Evolutionary conservation across 1,284 basidiomycete species (phyloP), one percentile per base, ranked within the genome.

Genomic region (Grifola frondosa): DNA sequence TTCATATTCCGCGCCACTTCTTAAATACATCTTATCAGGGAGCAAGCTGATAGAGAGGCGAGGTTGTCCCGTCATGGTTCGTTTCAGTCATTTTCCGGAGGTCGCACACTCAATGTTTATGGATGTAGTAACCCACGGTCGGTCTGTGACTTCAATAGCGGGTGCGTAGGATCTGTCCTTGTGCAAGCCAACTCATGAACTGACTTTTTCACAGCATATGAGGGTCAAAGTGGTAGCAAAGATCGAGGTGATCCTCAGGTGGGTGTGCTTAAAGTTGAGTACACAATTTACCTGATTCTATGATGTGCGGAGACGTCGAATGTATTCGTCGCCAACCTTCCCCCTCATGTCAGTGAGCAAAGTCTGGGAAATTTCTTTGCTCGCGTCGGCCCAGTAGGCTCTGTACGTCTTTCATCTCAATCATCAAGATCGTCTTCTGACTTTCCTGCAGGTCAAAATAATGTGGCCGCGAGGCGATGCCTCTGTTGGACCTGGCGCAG

Each of bases 291-390:
- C 49, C 71, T 9, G 71, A 40, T 28, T 46, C 32, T 47, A 21
- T 30, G 7, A 16, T 21, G 38, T 29, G 22, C 22, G 9, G 55
- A 94, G 85, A 95, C 94, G 0, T 93, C 95, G 17, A 98, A 98
- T 59, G 69, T 99, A 15, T 97, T 95, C 63, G 89, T 97, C 11
- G 90, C 91, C 15, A 93, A 95, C 59, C 68, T 99, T 6, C 95
- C 96, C 1, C 69, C 78, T 3, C 81, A 88, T 59, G 84, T 95
- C 12, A 91, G 84, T 1, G 95, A 98, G 59, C 81, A 84, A 51
- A 75, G 74, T 15, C 66, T 99, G 21, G 96, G 94, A 2, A 77
- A 81, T 46, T 92, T 96, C 64, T 98, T 57, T 31, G 62, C 62
- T 19, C 50, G 58, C 10, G 52, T 53, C 2, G 61, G 61, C 1